Conservation (phyloP, 371 early-diverging fungal species). For the Mucor piriformis region DNA sequence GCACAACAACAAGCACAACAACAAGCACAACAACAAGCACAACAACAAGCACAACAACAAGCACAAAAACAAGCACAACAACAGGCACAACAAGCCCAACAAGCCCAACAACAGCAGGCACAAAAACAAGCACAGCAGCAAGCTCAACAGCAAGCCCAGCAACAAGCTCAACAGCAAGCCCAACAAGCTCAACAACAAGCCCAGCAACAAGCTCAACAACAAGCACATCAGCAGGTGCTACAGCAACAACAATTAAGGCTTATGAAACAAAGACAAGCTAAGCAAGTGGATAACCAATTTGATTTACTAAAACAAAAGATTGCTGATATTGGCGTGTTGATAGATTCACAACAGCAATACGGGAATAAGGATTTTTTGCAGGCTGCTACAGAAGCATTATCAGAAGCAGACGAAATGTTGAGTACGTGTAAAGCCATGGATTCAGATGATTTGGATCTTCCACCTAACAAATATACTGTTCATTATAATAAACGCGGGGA, state of each 20-base stretch:
- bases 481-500: conserved; percentile 38
- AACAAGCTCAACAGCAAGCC: conserved; percentile 1
- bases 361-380: conserved; percentile 44
- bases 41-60: conserved; percentile 13
- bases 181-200: conserved; percentile 3
- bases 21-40: conserved; percentile 12
- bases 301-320: conserved; percentile 37
- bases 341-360: conserved; percentile 39
- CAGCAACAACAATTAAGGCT: conserved; percentile 26
- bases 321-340: conserved; percentile 33
- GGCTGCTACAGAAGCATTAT: conserved; percentile 40
- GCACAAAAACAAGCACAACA: conserved; percentile 24
- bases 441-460: conserved; percentile 5
- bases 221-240: conserved; percentile 1
- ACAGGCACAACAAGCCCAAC: neutral
- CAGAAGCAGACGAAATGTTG: conserved; percentile 46
- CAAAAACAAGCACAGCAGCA: conserved; percentile 1
- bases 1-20: conserved; percentile 18
- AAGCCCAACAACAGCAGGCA: no score
- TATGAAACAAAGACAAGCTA: conserved; percentile 28
- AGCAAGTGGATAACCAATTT: conserved; percentile 40
- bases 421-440: conserved; percentile 37
- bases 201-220: conserved; percentile 1
- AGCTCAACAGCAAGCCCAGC: conserved; percentile 6
- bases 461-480: conserved; percentile 45